Evolutionary conservation across 1,139 yeast species (phyloP), one percentile per base, ranked within the genome.

Genomic region (Yamadazyma atmosphaerica): DNA sequence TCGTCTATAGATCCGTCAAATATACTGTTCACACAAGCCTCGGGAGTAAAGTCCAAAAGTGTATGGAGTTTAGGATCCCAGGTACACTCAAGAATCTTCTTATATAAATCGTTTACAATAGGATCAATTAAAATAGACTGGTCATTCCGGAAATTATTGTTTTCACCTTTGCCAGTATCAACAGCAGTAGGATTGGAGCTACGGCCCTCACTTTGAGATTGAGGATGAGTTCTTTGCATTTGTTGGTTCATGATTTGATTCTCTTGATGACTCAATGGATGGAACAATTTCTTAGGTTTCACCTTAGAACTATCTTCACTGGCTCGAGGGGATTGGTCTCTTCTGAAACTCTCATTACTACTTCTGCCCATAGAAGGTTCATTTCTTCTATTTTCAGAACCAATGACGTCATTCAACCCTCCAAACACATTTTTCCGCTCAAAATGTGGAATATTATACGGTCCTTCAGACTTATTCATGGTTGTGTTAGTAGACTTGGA

Each of bases 41-140:
- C 76, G 0, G 96, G 95, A 9, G 84, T 71, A 43, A 74, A 78
- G 46, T 85, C 92, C 36, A 86, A 79, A 12, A 72, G 50, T 2
- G 56, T 51, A 37, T 63, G 63, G 23, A 88, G 83, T 41, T 83
- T 77, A 1, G 83, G 79, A 51, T 85, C 89, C 95, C 96, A 88
- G 0, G 86, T 76, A 28, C 85, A 72, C 41, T 83, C 82, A 51
- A 83, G 75, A 1, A 88, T 77, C 48, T 77, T 77, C 43, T 79
- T 76, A 50, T 83, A 77, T 12, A 85, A 60, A 36, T 66, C 68
- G 38, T 70, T 68, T 8, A 82, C 69, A 1, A 77, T 62, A 0
- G 83, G 83, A 47, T 79, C 81, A 45, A 74, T 64, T 17, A 66
- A 34, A 1, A 46, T 37, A 3, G 40, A 32, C 12, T 41, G 39